phyloP scores from a whole-genome alignment of 2,329 filamentous ascomycete genomes.

The Botrytis hyacinthi region DNA sequence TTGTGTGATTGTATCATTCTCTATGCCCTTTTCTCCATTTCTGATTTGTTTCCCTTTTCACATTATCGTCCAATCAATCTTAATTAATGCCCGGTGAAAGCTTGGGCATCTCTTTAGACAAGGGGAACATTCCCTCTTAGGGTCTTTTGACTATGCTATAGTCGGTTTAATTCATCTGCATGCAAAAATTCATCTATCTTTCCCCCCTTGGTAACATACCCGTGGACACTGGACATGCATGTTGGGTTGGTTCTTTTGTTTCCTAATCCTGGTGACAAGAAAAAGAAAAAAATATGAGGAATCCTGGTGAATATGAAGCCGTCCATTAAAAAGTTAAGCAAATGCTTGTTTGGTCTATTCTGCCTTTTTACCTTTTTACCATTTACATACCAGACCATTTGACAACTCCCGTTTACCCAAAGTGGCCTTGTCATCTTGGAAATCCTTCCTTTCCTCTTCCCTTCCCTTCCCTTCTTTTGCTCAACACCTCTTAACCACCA shows the following conservation, averaged over 20 bases:
- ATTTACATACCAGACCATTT: background rate
- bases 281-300: background rate
- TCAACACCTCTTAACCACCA: slow-evolving; percentile 23
- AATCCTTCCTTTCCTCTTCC: background rate
- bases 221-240: background rate
- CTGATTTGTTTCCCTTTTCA: background rate
- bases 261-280: background rate
- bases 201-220: background rate
- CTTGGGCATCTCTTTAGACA: background rate
- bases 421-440: background rate
- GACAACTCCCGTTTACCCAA: background rate
- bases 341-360: background rate
- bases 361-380: background rate
- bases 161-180: background rate
- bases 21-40: background rate
- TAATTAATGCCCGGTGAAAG: background rate
- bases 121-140: background rate
- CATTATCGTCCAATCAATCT: background rate
- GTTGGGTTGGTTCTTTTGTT: background rate
- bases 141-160: background rate
- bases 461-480: background rate
- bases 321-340: background rate
- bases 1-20: background rate
- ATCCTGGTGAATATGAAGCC: no score
- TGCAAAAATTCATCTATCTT: background rate